These are phyloP conservation scores for Fusarium keratoplasticum DNA, from an alignment of 2,329 filamentous ascomycete species.

Conservation along the genomic window DNA sequence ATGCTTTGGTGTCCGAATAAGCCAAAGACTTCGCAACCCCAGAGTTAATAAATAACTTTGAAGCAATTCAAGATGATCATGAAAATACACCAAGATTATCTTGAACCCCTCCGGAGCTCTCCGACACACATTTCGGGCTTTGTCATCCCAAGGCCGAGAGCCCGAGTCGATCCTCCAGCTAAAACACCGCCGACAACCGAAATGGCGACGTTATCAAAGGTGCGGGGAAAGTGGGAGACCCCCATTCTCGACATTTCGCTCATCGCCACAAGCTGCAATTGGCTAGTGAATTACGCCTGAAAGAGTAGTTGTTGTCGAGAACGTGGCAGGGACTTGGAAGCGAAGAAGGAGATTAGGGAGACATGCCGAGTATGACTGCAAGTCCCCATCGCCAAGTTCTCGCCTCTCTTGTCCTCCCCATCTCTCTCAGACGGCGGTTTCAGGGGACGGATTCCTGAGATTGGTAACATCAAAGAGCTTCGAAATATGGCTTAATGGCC, in stretches of 20 bases:
- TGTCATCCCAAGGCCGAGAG: neutral
- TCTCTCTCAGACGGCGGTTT: neutral
- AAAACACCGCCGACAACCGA: neutral
- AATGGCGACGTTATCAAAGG: neutral
- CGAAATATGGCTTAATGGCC: neutral
- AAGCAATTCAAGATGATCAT: neutral
- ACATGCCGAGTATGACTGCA: neutral
- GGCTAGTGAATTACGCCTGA: neutral
- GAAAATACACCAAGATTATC: neutral
- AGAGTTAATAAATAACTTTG: neutral
- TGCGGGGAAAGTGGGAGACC: slow-evolving; percentile 6
- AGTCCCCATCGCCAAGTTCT: neutral
- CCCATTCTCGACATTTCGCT: neutral
- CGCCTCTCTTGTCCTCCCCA: neutral
- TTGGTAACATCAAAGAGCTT: neutral
- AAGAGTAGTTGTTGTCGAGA: neutral
- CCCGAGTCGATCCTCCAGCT: neutral
- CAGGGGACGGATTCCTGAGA: neutral
- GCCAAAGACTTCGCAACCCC: neutral
- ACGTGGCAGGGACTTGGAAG: too few species aligned
- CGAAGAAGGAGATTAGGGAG: neutral
- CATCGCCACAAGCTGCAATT: neutral
- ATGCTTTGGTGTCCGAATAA: neutral
- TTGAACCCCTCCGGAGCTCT: neutral
- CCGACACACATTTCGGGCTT: neutral